Evolutionary conservation across 495 filamentous ascomycete genomes (phyloP).

Genomic region (Talaromyces ruber): DNA sequence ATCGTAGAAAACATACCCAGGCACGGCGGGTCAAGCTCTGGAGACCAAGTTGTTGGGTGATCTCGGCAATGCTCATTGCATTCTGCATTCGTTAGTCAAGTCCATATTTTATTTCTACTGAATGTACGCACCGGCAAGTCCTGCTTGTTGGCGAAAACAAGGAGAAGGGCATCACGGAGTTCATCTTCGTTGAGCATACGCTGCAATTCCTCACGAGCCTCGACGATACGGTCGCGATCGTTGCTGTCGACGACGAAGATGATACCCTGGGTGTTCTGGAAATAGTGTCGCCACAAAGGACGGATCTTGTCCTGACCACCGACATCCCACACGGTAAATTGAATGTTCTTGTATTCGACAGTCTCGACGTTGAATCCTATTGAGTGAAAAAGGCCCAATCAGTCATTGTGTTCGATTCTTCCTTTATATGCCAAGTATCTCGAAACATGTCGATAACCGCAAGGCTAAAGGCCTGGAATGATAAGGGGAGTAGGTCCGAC

Average conservation of each 20-base stretch:
- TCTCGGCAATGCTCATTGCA: conserved; percentile 98
- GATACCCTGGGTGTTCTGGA: conserved; percentile 99
- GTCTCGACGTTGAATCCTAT: conserved; percentile 99
- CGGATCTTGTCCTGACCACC: conserved; percentile 99
- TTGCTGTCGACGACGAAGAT: conserved; percentile 99
- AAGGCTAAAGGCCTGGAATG: conserved; percentile 1
- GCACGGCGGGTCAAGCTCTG: conserved; percentile 95
- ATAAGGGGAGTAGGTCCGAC: conserved; percentile 26
- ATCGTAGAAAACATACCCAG: conserved; percentile 65
- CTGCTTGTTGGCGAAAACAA: conserved; percentile 99
- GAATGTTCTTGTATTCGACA: conserved; percentile 99
- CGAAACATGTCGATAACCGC: conserved; percentile 3
- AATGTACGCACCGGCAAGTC: conserved; percentile 80
- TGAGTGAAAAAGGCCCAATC: conserved; percentile 4
- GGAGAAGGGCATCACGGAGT: conserved; percentile 89
- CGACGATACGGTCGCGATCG: conserved; percentile 97
- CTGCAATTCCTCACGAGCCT: conserved; percentile 98
- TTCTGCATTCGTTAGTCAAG: conserved; percentile 50
- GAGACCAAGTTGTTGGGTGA: conserved; percentile 98
- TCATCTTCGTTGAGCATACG: conserved; percentile 99
- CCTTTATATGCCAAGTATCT: background rate
- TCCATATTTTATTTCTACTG: conserved; percentile 1
- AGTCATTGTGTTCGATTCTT: conserved; percentile 1
- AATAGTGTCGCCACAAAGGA: conserved; percentile 99
- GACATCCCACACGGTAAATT: conserved; percentile 99